Conservation (phyloP, 495 filamentous ascomycete genomes). For the Ramalina peruviana region DNA sequence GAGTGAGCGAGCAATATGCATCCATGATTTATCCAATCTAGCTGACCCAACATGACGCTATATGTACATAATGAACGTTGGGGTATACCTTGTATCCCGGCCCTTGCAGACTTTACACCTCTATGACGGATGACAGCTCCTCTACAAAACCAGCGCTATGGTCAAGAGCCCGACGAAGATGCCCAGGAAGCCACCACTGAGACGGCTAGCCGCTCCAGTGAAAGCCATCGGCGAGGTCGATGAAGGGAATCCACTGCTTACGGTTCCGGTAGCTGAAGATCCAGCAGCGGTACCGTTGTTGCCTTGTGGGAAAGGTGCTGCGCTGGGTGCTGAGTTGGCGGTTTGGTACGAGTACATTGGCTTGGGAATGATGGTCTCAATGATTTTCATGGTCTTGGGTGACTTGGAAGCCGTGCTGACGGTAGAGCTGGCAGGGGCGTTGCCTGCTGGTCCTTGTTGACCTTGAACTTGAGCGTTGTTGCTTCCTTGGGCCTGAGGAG, state of each 20-base stretch:
- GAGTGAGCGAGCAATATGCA: neutral
- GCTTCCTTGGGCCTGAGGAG: neutral
- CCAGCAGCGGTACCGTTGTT: neutral
- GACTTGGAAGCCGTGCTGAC: neutral
- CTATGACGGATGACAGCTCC: neutral
- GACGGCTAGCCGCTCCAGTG: slow-evolving; percentile 8
- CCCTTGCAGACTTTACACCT: no score
- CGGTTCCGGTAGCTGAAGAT: neutral
- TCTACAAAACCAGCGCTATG: neutral
- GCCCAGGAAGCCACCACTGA: slow-evolving; percentile 4
- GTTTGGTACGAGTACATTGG: neutral
- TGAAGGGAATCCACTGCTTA: neutral
- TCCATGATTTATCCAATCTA: neutral
- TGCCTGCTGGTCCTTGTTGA: neutral
- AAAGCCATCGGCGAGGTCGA: neutral
- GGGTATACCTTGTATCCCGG: neutral
- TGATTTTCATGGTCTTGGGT: neutral
- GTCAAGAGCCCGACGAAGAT: neutral
- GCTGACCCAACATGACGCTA: neutral
- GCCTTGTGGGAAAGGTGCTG: neutral
- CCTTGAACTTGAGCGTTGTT: neutral
- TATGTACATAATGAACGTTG: neutral
- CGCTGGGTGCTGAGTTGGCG: neutral
- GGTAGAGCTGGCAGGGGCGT: neutral
- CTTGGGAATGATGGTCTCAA: neutral